These are phyloP conservation scores for Trypanosomatidae sp. DNA, from an alignment of 208 protist species.

Conservation along the genomic window DNA sequence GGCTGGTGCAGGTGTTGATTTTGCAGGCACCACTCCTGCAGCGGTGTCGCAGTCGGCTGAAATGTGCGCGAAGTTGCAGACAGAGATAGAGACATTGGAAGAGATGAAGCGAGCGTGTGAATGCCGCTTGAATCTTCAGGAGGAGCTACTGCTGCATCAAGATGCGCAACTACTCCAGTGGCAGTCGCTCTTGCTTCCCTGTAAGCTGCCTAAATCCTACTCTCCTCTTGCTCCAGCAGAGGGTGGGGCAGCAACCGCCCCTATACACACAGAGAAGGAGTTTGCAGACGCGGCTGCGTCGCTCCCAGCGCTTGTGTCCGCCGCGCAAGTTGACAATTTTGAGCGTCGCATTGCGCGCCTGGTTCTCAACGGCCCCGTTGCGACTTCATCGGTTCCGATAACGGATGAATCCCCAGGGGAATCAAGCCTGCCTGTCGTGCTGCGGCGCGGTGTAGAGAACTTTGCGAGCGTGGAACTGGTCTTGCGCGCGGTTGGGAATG, in stretches of 20 bases:
- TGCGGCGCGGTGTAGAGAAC: conserved; percentile 61
- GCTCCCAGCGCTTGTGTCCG: not conserved
- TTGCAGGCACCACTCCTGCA: not conserved
- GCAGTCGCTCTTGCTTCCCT: conserved; percentile 10
- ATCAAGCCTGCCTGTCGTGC: conserved; percentile 38
- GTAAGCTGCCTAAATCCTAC: not conserved
- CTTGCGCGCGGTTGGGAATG: conserved; percentile 4
- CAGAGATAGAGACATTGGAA: conserved; percentile 25
- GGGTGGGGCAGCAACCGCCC: not conserved
- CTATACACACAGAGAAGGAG: not conserved
- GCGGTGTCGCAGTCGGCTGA: not conserved
- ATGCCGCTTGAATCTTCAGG: conserved; percentile 28
- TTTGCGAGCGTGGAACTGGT: conserved; percentile 67
- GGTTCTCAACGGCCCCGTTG: conserved; percentile 24
- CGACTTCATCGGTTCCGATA: not conserved
- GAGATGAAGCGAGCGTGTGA: conserved; percentile 23
- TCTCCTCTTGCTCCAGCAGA: not conserved
- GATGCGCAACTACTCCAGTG: conserved; percentile 21
- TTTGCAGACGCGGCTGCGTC: conserved; percentile 1
- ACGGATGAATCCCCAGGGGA: not conserved
- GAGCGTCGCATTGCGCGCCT: conserved; percentile 52
- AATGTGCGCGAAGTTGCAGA: conserved; percentile 16
- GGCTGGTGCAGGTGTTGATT: not conserved
- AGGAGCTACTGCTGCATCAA: conserved; percentile 16
- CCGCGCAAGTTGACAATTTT: conserved; percentile 41